phyloP scores from a whole-genome alignment of 2,329 filamentous ascomycete species.

The Hymenotorrendiella dingleyae region DNA sequence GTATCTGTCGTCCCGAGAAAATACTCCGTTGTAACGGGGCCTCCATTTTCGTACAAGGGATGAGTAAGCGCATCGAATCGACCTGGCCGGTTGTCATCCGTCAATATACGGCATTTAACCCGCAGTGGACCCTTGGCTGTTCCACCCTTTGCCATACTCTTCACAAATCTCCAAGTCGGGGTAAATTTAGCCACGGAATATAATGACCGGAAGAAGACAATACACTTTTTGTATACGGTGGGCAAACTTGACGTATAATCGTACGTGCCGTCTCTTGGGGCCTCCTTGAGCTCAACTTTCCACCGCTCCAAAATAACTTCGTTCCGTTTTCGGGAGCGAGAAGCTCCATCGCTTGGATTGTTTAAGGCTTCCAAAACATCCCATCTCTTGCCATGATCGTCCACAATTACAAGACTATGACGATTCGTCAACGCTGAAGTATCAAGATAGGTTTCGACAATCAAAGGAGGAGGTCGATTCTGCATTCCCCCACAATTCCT shows the following conservation, averaged over 20 bases:
- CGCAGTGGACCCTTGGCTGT: constrained; percentile 56
- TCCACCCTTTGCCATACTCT: constrained; percentile 64
- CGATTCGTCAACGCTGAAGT: constrained; percentile 71
- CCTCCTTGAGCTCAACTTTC: constrained; percentile 73
- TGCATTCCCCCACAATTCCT: constrained; percentile 71
- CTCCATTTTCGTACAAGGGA: constrained; percentile 59
- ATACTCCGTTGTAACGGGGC: constrained; percentile 66
- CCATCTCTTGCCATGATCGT: constrained; percentile 87
- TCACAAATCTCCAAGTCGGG: constrained; percentile 78
- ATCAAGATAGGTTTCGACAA: constrained; percentile 88
- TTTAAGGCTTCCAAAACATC: constrained; percentile 82
- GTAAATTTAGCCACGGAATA: constrained; percentile 77
- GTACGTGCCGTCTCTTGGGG: constrained; percentile 40
- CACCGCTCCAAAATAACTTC: constrained; percentile 88
- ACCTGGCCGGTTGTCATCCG: constrained; percentile 45
- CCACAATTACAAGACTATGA: constrained; percentile 80
- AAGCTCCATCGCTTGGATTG: constrained; percentile 40
- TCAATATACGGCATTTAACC: constrained; percentile 73
- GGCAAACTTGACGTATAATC: constrained; percentile 64
- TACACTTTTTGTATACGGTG: constrained; percentile 94
- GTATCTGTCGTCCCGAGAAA: constrained; percentile 80
- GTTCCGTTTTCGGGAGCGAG: constrained; percentile 36
- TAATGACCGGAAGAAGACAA: constrained; percentile 86
- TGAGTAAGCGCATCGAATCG: constrained; percentile 64
- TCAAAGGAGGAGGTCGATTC: constrained; percentile 72